Percentiles rank a stretch among this genome's conserved stretches.
phyloP scores from a whole-genome alignment of 495 filamentous ascomycete species.

The Tuber magnatum region DNA sequence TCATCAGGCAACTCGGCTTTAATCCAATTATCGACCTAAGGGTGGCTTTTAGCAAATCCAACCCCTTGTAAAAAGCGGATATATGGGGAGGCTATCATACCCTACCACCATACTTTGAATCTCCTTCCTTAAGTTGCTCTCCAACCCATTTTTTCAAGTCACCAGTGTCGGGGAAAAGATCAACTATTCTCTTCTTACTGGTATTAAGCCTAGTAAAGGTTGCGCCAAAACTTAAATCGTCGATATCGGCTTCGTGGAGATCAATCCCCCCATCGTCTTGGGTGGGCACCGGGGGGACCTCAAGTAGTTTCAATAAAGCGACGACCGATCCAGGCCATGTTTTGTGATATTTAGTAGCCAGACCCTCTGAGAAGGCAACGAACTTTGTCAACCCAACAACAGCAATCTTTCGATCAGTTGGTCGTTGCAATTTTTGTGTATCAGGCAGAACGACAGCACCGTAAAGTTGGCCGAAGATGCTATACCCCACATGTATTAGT shows the following conservation, averaged over 20 bases:
- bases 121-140: conserved; percentile 28
- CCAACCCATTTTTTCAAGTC: conserved; percentile 37
- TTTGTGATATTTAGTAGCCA: conserved; percentile 67
- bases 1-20: conserved; percentile 35
- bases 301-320: conserved; percentile 75
- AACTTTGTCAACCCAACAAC: conserved; percentile 89
- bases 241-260: conserved; percentile 66
- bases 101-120: conserved; percentile 21
- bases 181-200: conserved; percentile 53
- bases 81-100: conserved; percentile 8
- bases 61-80: background rate
- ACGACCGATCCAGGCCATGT: conserved; percentile 85
- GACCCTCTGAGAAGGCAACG: conserved; percentile 69
- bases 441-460: conserved; percentile 75
- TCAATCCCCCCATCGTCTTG: conserved; percentile 64
- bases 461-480: conserved; percentile 78
- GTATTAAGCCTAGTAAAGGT: conserved; percentile 89
- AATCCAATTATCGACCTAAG: conserved; percentile 34
- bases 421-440: conserved; percentile 75
- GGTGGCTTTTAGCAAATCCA: background rate
- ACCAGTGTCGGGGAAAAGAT: conserved; percentile 32
- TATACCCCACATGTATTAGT: conserved; percentile 38
- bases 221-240: conserved; percentile 88
- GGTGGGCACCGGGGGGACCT: conserved; percentile 70
- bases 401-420: conserved; percentile 84